Percentiles rank a stretch among this genome's conserved stretches.
Conservation (phyloP, 768 basidiomycete species). For the Albatrellus ellisii region DNA sequence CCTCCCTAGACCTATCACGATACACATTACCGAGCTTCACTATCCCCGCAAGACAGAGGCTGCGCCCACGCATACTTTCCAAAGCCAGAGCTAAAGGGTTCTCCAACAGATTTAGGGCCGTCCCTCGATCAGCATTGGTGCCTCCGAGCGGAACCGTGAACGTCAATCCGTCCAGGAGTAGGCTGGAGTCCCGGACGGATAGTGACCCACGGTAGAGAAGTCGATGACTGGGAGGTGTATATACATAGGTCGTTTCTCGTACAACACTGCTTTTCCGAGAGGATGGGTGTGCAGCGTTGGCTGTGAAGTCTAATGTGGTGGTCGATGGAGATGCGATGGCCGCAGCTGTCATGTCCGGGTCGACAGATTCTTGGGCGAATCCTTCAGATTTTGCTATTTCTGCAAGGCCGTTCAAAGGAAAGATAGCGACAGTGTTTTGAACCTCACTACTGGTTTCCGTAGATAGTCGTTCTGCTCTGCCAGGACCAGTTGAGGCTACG, state of each 20-base stretch:
- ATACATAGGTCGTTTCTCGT: slow-evolving; percentile 19
- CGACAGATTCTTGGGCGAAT: too few relatives aligned
- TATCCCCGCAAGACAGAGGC: slow-evolving; percentile 43
- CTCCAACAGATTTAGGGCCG: slow-evolving; percentile 30
- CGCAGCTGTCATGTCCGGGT: too few relatives aligned
- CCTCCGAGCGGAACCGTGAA: slow-evolving; percentile 32
- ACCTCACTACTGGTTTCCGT: too few relatives aligned
- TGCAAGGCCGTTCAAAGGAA: too few relatives aligned
- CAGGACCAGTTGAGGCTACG: too few relatives aligned
- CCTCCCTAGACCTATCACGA: slow-evolving; percentile 43
- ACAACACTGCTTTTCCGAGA: slow-evolving; percentile 12
- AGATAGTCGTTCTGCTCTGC: too few relatives aligned
- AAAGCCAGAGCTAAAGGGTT: slow-evolving; percentile 60
- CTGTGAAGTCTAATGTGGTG: too few relatives aligned
- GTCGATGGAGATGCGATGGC: too few relatives aligned
- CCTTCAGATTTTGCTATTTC: too few relatives aligned
- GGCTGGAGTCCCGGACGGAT: slow-evolving; percentile 57
- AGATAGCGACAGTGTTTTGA: too few relatives aligned
- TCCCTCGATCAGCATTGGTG: slow-evolving; percentile 19
- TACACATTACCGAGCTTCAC: slow-evolving; percentile 41
- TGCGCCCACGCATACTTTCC: slow-evolving; percentile 70
- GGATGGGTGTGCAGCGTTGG: too few relatives aligned
- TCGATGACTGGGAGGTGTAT: slow-evolving; percentile 25
- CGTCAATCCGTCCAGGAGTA: slow-evolving; percentile 61
- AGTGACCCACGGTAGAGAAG: slow-evolving; percentile 67